A percentile compares a stretch with the other conserved stretches of the same genome.
These are phyloP conservation scores for Saccharomyces mikatae DNA, from an alignment of 805 yeast species.

Conservation along the genomic window DNA sequence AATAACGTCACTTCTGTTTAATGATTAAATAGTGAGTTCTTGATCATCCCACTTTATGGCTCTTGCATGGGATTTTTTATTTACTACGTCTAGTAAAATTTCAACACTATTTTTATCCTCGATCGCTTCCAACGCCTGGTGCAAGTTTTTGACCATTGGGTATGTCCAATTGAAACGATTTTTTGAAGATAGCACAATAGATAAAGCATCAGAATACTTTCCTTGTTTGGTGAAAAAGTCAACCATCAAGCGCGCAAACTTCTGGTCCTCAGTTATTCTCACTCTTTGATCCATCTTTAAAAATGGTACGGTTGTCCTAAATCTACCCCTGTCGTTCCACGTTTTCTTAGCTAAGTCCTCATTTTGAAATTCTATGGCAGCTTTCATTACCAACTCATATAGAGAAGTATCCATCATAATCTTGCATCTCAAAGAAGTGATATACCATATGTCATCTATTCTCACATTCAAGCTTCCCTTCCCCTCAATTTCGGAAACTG, in stretches of 20 bases:
- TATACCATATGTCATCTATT: conserved; percentile 5
- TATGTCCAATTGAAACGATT: conserved; percentile 64
- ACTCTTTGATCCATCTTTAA: conserved; percentile 43
- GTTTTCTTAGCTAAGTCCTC: conserved; percentile 51
- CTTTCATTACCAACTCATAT: conserved; percentile 56
- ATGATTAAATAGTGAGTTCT: conserved; percentile 10
- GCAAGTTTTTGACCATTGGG: conserved; percentile 37
- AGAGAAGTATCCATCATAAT: conserved; percentile 39
- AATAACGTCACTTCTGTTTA: not conserved
- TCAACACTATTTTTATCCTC: conserved; percentile 37
- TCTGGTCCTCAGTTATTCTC: conserved; percentile 17
- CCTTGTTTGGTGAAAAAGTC: conserved; percentile 47
- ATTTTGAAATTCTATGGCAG: conserved; percentile 52
- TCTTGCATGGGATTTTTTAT: conserved; percentile 15
- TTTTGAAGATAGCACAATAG: conserved; percentile 57
- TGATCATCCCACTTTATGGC: conserved; percentile 14
- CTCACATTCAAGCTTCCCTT: not conserved
- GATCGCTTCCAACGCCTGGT: conserved; percentile 32
- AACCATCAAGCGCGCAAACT: conserved; percentile 67
- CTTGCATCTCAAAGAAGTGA: conserved; percentile 22
- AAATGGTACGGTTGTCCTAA: conserved; percentile 49
- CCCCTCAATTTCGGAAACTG: not conserved
- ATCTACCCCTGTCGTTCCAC: conserved; percentile 76
- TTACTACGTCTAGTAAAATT: conserved; percentile 28
- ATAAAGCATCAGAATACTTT: conserved; percentile 59